Evolutionary conservation across 2,329 filamentous ascomycete genomes (phyloP).

Genomic region (Clarireedia sp.): DNA sequence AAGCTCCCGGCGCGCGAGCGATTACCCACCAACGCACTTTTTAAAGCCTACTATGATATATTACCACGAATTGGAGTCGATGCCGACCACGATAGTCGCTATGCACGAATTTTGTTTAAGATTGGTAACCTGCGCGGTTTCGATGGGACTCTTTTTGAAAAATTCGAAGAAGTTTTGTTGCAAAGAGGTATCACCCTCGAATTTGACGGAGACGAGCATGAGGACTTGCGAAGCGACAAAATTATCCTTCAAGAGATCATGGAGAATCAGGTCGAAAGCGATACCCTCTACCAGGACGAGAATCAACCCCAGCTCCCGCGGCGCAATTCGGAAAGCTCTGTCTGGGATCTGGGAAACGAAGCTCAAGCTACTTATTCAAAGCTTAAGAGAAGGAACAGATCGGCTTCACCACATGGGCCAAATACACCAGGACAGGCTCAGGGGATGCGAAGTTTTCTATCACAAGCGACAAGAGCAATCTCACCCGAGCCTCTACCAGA

Average conservation of each 20-base stretch:
- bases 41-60: conserved; percentile 70
- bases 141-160: conserved; percentile 52
- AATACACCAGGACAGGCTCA: conserved; percentile 3
- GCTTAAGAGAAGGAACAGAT: conserved; percentile 18
- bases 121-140: conserved; percentile 57
- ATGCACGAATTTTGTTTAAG: conserved; percentile 71
- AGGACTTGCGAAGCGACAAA: conserved; percentile 6
- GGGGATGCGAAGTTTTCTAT: conserved; percentile 10
- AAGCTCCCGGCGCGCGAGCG: conserved; percentile 51
- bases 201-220: conserved; percentile 36
- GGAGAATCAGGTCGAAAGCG: conserved; percentile 8
- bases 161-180: conserved; percentile 60
- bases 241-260: background rate
- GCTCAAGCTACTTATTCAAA: conserved; percentile 8
- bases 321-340: conserved; percentile 29
- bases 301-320: conserved; percentile 15
- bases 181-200: conserved; percentile 67
- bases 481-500: conserved; percentile 3
- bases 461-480: conserved; percentile 10
- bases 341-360: conserved; percentile 21
- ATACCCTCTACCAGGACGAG: conserved; percentile 13
- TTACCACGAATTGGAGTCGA: conserved; percentile 64
- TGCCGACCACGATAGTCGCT: conserved; percentile 65
- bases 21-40: conserved; percentile 68
- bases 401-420: conserved; percentile 15